Conservation (phyloP, 2,329 filamentous ascomycete genomes). For the Colletotrichum gloeosporioides region DNA sequence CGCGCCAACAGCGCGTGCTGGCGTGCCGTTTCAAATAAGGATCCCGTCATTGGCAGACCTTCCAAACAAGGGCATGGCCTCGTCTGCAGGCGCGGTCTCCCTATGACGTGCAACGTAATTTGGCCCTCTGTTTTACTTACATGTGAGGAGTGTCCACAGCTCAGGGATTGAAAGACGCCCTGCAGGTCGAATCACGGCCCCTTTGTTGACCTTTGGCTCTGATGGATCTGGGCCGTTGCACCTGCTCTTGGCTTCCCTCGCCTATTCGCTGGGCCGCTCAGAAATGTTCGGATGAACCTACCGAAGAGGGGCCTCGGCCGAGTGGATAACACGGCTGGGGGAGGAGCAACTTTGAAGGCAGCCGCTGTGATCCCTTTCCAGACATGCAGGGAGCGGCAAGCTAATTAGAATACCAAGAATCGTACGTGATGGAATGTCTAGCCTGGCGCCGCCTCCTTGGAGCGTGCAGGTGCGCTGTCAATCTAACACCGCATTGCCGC, state of each 20-base stretch:
- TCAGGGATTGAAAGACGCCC: not conserved
- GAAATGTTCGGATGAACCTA: constrained; percentile 2
- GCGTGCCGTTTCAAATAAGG: constrained; percentile 11
- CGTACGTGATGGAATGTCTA: not conserved
- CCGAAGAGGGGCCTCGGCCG: not conserved
- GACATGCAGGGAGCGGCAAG: not conserved
- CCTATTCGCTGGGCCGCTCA: not conserved
- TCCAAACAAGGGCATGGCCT: not conserved
- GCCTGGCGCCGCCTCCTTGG: not conserved
- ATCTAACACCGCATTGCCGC: not conserved
- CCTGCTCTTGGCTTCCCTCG: not conserved
- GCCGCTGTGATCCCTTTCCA: not conserved
- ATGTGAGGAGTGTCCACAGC: not conserved
- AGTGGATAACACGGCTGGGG: not conserved
- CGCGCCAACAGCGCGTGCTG: not conserved
- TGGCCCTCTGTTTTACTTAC: not conserved
- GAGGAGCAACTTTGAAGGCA: not conserved
- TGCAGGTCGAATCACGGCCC: not conserved
- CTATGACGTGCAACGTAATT: constrained; percentile 14
- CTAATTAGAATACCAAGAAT: not conserved
- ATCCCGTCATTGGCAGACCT: not conserved
- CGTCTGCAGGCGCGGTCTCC: not conserved
- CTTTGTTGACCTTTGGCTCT: not conserved
- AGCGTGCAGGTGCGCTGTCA: not conserved
- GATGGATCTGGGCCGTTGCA: not conserved